Evolutionary conservation across 2,329 filamentous ascomycete species (phyloP).

Genomic region (Monosporascus sp.): DNA sequence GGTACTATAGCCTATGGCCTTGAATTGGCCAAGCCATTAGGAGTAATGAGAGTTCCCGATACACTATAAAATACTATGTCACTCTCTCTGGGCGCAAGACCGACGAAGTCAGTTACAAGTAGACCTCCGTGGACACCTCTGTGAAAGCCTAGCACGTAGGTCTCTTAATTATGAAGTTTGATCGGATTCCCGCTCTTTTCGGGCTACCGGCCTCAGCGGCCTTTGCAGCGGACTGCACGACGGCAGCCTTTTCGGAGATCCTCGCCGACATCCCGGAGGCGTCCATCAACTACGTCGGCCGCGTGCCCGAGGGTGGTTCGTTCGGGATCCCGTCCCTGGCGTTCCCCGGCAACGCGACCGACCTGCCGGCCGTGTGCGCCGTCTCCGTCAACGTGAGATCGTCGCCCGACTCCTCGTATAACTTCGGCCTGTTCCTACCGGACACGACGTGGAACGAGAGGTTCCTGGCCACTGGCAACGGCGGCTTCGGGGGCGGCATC

Average conservation of each 20-base stretch:
- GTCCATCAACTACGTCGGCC: background rate
- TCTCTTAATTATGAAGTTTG: too few relatives aligned
- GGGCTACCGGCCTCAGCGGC: background rate
- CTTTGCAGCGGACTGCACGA: background rate
- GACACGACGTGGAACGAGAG: slow-evolving; percentile 22
- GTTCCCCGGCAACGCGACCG: slow-evolving; percentile 21
- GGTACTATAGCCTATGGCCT: too few relatives aligned
- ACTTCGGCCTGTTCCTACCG: slow-evolving; percentile 28
- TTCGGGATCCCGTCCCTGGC: slow-evolving; percentile 1
- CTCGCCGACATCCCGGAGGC: background rate
- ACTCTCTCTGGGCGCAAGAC: too few relatives aligned
- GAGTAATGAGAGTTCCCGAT: too few relatives aligned
- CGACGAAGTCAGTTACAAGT: too few relatives aligned
- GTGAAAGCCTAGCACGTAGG: too few relatives aligned
- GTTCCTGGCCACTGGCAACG: slow-evolving; percentile 27
- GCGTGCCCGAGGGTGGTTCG: background rate
- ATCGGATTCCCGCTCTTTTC: background rate
- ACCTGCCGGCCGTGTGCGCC: slow-evolving; percentile 28
- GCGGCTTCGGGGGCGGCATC: slow-evolving; percentile 27
- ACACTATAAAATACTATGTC: too few relatives aligned
- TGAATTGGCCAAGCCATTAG: too few relatives aligned
- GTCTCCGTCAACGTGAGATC: slow-evolving; percentile 24
- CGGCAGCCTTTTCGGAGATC: background rate
- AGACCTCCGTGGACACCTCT: too few relatives aligned
- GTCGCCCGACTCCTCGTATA: slow-evolving; percentile 21